Percentiles rank a stretch among this genome's conserved stretches.
Conservation (phyloP, 306 rosid genomes). For the Ormosia semicastrata region DNA sequence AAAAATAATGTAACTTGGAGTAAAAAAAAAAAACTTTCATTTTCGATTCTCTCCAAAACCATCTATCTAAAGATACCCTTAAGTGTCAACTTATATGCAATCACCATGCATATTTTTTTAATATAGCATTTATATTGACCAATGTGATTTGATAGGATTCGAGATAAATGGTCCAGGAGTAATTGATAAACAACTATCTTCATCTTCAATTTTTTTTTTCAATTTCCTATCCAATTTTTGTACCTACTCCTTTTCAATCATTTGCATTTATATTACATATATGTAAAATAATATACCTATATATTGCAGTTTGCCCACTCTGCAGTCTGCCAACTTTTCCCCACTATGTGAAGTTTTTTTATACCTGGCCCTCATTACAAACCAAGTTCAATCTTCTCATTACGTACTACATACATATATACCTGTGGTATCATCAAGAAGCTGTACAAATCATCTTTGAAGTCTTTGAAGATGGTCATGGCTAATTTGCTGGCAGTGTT, state of each 20-base stretch:
- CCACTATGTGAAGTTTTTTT: constrained; percentile 23
- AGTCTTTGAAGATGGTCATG: constrained; percentile 24
- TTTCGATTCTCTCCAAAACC: no score
- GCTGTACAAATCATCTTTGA: background rate
- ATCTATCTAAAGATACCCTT: background rate
- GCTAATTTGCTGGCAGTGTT: constrained; percentile 22
- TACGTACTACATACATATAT: background rate
- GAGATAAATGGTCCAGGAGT: background rate
- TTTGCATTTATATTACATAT: background rate
- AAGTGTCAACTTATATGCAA: constrained; percentile 1
- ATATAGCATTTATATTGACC: background rate
- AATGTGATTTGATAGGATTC: background rate
- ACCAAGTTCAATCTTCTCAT: constrained; percentile 2
- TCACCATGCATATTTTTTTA: background rate
- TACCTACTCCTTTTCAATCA: background rate
- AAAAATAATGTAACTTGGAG: no score
- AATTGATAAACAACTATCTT: constrained; percentile 26
- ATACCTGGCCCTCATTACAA: constrained; percentile 13
- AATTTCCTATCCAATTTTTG: background rate
- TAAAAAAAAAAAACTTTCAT: no score
- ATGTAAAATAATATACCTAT: background rate
- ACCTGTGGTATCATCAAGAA: background rate
- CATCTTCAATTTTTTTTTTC: background rate
- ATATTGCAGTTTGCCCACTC: constrained; percentile 22
- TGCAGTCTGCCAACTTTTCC: constrained; percentile 33